These are phyloP conservation scores for Alisma plantagoaquatica DNA, from an alignment of 106 monocot species.

Conservation along the genomic window DNA sequence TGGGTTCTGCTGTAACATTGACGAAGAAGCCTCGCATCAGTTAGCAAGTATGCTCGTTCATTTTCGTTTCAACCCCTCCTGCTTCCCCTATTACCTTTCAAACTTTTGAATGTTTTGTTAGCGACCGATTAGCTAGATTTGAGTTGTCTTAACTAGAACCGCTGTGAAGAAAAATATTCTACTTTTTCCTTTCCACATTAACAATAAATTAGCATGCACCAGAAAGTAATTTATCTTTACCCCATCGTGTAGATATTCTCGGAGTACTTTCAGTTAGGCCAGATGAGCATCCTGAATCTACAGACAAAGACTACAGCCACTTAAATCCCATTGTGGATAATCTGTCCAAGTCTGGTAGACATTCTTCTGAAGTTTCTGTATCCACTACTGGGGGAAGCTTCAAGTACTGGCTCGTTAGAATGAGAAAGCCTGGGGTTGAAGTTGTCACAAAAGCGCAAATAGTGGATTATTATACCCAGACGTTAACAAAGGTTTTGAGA, in stretches of 20 bases:
- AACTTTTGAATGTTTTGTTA: no score
- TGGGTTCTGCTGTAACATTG: slow-evolving; percentile 89
- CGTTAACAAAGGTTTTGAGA: slow-evolving; percentile 66
- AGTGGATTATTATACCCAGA: slow-evolving; percentile 72
- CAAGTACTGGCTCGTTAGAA: slow-evolving; percentile 62
- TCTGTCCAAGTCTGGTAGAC: slow-evolving; percentile 14
- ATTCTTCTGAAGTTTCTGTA: slow-evolving; percentile 19
- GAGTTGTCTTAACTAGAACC: no score
- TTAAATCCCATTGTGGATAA: slow-evolving; percentile 8
- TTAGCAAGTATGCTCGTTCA: slow-evolving; percentile 65
- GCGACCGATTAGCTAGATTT: no score
- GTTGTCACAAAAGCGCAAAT: slow-evolving; percentile 86
- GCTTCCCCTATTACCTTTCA: no score
- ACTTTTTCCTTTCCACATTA: no score
- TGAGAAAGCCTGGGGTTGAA: slow-evolving; percentile 80
- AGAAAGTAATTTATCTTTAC: no score
- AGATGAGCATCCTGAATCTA: slow-evolving; percentile 26
- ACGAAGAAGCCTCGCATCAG: slow-evolving; percentile 63
- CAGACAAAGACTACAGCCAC: slow-evolving; percentile 23
- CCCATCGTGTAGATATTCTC: slow-evolving; percentile 48
- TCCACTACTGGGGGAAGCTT: slow-evolving; percentile 16
- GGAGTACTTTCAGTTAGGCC: slow-evolving; percentile 57
- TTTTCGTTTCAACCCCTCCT: no score
- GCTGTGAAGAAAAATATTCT: no score
- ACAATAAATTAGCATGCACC: no score